These are phyloP conservation scores for Agarophyton chilense DNA, from an alignment of 23 red algal genomes.

Conservation along the genomic window DNA sequence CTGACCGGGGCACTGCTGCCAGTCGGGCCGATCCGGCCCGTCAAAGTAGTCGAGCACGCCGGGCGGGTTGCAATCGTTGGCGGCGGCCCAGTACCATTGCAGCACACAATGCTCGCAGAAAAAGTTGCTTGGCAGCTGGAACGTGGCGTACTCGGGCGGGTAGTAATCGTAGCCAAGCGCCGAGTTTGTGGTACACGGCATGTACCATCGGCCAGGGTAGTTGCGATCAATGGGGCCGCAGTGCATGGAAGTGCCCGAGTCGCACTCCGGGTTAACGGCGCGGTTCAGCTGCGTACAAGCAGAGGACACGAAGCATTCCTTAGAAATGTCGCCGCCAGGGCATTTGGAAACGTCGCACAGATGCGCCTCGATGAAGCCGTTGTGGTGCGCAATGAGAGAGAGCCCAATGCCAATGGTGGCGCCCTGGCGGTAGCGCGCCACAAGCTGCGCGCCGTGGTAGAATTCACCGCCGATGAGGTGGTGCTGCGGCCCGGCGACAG, in stretches of 20 bases:
- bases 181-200: constrained; percentile 36
- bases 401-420: not conserved
- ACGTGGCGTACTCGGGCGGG: not conserved
- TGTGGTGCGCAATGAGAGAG: constrained; percentile 6
- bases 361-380: constrained; percentile 42
- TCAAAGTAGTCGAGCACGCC: constrained; percentile 66
- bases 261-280: not conserved
- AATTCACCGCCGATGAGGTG: constrained; percentile 26
- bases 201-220: constrained; percentile 63
- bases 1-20: constrained; percentile 1
- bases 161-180: not conserved
- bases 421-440: constrained; percentile 14
- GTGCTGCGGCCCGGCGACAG: not conserved
- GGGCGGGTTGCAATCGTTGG: constrained; percentile 63
- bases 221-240: constrained; percentile 21
- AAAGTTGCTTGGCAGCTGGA: constrained; percentile 36
- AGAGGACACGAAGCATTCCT: not conserved
- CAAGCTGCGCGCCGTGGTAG: constrained; percentile 6
- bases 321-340: constrained; percentile 40
- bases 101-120: constrained; percentile 74
- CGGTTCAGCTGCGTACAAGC: constrained; percentile 10
- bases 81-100: constrained; percentile 72
- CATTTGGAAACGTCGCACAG: constrained; percentile 52
- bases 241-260: not conserved
- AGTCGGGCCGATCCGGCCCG: not conserved